Evolutionary conservation across 352 stramenopile genomes (phyloP).

Genomic region (Phytophthora megakarya): DNA sequence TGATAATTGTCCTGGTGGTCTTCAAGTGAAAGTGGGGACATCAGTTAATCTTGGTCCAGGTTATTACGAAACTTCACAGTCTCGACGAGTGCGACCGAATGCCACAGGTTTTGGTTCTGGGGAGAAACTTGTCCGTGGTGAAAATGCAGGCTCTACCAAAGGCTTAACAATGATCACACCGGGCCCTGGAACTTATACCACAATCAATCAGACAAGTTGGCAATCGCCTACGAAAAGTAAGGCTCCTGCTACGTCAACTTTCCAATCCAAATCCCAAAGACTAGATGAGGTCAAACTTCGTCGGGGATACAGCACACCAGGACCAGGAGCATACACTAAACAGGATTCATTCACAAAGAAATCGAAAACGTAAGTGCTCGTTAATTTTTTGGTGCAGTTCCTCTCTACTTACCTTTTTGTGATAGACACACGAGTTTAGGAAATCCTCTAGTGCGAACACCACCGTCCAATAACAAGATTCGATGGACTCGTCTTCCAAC

Average conservation of each 20-base stretch:
- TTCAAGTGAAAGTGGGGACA: conserved; percentile 35
- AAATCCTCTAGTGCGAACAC: conserved; percentile 35
- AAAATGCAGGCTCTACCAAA: conserved; percentile 37
- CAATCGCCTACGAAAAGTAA: conserved; percentile 62
- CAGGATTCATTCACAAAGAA: conserved; percentile 52
- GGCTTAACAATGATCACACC: conserved; percentile 56
- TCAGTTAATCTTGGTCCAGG: conserved; percentile 56
- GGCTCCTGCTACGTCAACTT: conserved; percentile 42
- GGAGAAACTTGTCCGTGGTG: conserved; percentile 52
- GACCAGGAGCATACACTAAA: conserved; percentile 63
- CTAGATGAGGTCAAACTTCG: conserved; percentile 35
- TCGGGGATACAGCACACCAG: conserved; percentile 47
- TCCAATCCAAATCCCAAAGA: conserved; percentile 62
- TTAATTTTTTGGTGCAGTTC: neutral
- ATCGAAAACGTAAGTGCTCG: conserved; percentile 45
- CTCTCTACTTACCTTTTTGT: neutral
- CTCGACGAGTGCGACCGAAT: conserved; percentile 52
- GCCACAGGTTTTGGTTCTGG: conserved; percentile 61
- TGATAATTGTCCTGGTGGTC: conserved; percentile 47
- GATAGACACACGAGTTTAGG: conserved; percentile 34
- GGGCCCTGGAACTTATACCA: conserved; percentile 55
- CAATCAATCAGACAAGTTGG: conserved; percentile 51
- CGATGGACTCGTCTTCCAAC: conserved; percentile 73
- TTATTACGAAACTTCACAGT: conserved; percentile 59
- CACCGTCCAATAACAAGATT: conserved; percentile 50